Base-by-base conservation (phyloP, 2,329 filamentous ascomycete species). In the Claviceps monticola region DNA sequence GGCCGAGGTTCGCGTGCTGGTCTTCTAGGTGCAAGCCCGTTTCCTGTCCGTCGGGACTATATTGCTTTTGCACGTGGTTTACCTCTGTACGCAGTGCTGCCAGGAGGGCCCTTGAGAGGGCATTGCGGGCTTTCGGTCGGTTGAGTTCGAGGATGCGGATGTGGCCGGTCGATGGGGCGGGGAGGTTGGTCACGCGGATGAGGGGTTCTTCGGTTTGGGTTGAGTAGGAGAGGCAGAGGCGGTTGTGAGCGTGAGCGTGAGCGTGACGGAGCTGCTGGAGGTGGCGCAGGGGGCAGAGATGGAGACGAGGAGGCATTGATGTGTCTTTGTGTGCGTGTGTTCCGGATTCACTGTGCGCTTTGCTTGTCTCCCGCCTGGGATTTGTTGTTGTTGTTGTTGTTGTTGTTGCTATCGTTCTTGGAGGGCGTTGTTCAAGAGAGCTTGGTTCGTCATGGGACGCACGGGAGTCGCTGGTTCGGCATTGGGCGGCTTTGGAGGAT, bases 141-240 rank as follows among this genome's bases (percentile, higher is more conserved):
- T 96, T 93, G 58, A 98, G 78, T 55, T 91, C 84, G 52, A 97
- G 80, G 57, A 97, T 78, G 54, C 88, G 84, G 68, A 97, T 93
- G 70, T 84, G 85, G 57, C 91, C 93, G 17, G 80, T 80, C 62
- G 84, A 80, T 0, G 88, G 83, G 2, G 89, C 86, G 44, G 86
- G 84, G 48, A 95, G 70, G 66, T 84, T 82, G 55, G 80, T 83
- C 58, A 87, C 77, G 62, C 83, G 82, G 68, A 95, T 72, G 47
- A 83, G 69, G 11, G 80, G 73, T 45, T 34, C 29, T 4, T 74
- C 66, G 36, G 38, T 23, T 13, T 48, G 45, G 34, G 53, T 45
- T 6, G 73, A 73, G 61, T 74, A 75, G 55, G 64, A 58, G 50
- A 64, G 62, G 37, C 59, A 46, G 43, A 56, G 49, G 39, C 58